Evolutionary conservation across 139 green algal species (phyloP).

Genomic region (Chlorella sp.): DNA sequence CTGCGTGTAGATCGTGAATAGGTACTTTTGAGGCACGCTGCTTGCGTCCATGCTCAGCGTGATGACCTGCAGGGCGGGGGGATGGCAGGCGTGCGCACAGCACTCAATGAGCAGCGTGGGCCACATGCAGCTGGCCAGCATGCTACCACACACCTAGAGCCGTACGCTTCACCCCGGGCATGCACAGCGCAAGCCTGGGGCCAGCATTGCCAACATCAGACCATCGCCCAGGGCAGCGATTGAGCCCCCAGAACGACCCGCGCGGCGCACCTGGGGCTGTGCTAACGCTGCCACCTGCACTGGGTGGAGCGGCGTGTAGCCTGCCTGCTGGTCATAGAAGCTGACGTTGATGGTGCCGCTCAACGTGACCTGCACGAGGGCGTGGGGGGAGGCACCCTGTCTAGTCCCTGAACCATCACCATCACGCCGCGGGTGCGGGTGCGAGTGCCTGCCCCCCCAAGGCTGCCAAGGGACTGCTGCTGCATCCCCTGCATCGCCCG

Average conservation of each 20-base stretch:
- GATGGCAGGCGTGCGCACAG: neutral
- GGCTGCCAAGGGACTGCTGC: too few species aligned
- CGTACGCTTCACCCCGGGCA: too few species aligned
- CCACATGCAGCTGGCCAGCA: neutral
- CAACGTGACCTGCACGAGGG: slow-evolving; percentile 31
- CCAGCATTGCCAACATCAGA: too few species aligned
- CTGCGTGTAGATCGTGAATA: slow-evolving; percentile 30
- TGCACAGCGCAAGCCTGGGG: too few species aligned
- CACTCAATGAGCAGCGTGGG: neutral
- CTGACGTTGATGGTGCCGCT: slow-evolving; percentile 44
- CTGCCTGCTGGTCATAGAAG: slow-evolving; percentile 63
- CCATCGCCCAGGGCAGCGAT: neutral
- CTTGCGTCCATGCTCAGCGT: slow-evolving; percentile 50
- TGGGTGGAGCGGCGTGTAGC: slow-evolving; percentile 17
- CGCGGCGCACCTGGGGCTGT: slow-evolving; percentile 8
- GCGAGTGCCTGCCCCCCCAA: too few species aligned
- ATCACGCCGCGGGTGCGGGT: too few species aligned
- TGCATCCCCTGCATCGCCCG: too few species aligned
- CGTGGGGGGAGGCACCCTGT: too few species aligned
- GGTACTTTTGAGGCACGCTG: slow-evolving; percentile 55
- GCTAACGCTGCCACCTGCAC: slow-evolving; percentile 21
- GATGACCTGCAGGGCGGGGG: slow-evolving; percentile 19
- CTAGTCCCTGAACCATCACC: too few species aligned
- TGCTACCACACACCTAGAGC: too few species aligned
- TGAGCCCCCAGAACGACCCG: too few species aligned